These are phyloP conservation scores for Microdochium paspali DNA, from an alignment of 2,329 filamentous ascomycete species.

Conservation along the genomic window DNA sequence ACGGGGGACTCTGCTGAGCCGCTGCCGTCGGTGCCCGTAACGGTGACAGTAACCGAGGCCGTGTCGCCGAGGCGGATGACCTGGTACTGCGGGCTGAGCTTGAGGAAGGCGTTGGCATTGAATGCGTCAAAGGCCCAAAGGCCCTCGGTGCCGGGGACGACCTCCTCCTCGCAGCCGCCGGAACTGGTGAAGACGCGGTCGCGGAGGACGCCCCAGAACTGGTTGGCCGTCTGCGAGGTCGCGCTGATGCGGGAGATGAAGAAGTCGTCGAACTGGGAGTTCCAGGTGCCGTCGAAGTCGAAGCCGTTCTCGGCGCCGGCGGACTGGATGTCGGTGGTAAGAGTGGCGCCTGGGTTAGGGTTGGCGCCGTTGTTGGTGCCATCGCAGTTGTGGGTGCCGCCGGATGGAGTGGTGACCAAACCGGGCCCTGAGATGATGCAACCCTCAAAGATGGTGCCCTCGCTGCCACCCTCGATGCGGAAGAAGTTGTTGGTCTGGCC, in stretches of 20 bases:
- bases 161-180: not conserved
- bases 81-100: not conserved
- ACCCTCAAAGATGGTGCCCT: constrained; percentile 1
- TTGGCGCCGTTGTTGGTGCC: constrained; percentile 1
- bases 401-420: not conserved
- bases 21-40: not conserved
- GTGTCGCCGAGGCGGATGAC: not conserved
- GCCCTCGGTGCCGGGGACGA: not conserved
- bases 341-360: not conserved
- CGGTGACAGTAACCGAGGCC: not conserved
- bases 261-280: not conserved
- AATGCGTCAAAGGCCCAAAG: not conserved
- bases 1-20: not conserved
- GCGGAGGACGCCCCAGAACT: not conserved
- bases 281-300: constrained; percentile 1
- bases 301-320: not conserved
- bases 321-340: not conserved
- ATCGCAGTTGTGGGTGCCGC: not conserved
- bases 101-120: not conserved
- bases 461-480: not conserved
- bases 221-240: not conserved
- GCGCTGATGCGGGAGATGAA: not conserved
- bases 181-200: not conserved
- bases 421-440: not conserved
- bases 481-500: not conserved